Percentiles rank a stretch among this genome's conserved stretches.
These are phyloP conservation scores for Botrytis galanthina DNA, from an alignment of 2,329 filamentous ascomycete genomes.

Conservation along the genomic window DNA sequence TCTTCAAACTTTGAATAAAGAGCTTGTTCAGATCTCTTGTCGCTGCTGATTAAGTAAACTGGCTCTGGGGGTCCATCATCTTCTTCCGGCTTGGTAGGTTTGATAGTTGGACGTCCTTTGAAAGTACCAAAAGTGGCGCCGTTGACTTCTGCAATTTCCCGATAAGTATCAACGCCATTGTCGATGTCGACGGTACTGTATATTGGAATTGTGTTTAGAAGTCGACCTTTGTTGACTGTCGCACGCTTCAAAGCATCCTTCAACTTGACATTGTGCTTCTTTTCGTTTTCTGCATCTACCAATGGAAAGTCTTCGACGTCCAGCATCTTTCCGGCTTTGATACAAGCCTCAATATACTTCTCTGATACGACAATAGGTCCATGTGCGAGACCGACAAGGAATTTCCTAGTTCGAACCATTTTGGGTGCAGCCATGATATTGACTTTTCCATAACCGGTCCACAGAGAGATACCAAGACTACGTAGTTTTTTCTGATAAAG, in stretches of 20 bases:
- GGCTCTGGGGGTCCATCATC: slow-evolving; percentile 63
- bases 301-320: slow-evolving; percentile 65
- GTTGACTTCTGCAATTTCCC: slow-evolving; percentile 82
- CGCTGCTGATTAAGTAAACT: slow-evolving; percentile 78
- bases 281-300: slow-evolving; percentile 70
- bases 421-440: slow-evolving; percentile 85
- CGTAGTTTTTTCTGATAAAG: slow-evolving; percentile 72
- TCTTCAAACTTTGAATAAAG: slow-evolving; percentile 79
- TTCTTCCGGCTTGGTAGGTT: slow-evolving; percentile 59
- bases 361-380: slow-evolving; percentile 76
- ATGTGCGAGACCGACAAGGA: slow-evolving; percentile 80
- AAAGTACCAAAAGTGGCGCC: slow-evolving; percentile 80
- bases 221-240: slow-evolving; percentile 69
- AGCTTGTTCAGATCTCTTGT: slow-evolving; percentile 62
- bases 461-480: slow-evolving; percentile 76
- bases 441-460: slow-evolving; percentile 71
- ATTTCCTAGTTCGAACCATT: slow-evolving; percentile 89
- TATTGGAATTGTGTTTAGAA: slow-evolving; percentile 73
- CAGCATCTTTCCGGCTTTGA: slow-evolving; percentile 66
- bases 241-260: slow-evolving; percentile 67
- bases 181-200: slow-evolving; percentile 80
- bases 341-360: slow-evolving; percentile 73
- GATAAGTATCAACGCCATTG: slow-evolving; percentile 81
- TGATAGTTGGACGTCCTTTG: slow-evolving; percentile 55
- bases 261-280: slow-evolving; percentile 67